Evolutionary conservation across 176 grass and related monocot genomes (phyloP).

Genomic region (Lolium perenne): DNA sequence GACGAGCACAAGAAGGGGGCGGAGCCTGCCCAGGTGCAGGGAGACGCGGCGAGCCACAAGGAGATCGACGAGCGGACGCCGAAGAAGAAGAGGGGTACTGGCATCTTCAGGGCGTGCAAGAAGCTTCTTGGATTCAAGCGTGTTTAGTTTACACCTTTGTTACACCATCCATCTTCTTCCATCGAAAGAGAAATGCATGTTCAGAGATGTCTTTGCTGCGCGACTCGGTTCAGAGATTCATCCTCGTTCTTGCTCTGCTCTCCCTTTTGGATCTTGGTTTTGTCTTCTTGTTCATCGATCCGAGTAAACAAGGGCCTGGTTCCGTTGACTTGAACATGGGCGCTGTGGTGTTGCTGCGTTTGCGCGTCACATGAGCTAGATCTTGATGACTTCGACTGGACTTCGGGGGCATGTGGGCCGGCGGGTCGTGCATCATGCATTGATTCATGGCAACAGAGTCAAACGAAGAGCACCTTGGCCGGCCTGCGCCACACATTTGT

Average conservation of each 20-base stretch:
- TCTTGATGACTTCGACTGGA: background rate
- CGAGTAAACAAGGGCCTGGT: constrained; percentile 1
- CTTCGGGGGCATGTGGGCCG: background rate
- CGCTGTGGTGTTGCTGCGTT: background rate
- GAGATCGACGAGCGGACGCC: background rate
- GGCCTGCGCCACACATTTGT: background rate
- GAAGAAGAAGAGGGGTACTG: constrained; percentile 13
- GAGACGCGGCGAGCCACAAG: background rate
- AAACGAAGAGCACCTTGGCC: background rate
- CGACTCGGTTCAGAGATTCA: background rate
- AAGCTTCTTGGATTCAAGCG: constrained; percentile 52
- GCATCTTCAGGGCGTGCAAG: constrained; percentile 46
- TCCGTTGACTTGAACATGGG: constrained; percentile 22
- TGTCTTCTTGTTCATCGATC: constrained; percentile 20
- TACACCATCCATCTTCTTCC: background rate
- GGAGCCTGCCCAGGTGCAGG: background rate
- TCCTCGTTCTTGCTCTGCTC: background rate
- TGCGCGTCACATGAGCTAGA: constrained; percentile 9
- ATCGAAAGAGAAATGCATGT: background rate
- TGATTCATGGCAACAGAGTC: background rate
- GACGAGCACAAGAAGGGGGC: background rate
- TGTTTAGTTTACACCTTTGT: background rate
- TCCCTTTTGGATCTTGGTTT: constrained; percentile 14
- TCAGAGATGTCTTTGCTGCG: background rate
- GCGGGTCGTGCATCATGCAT: background rate